These are phyloP conservation scores for Lentithecium fluviatile DNA, from an alignment of 495 filamentous ascomycete genomes.

Conservation along the genomic window DNA sequence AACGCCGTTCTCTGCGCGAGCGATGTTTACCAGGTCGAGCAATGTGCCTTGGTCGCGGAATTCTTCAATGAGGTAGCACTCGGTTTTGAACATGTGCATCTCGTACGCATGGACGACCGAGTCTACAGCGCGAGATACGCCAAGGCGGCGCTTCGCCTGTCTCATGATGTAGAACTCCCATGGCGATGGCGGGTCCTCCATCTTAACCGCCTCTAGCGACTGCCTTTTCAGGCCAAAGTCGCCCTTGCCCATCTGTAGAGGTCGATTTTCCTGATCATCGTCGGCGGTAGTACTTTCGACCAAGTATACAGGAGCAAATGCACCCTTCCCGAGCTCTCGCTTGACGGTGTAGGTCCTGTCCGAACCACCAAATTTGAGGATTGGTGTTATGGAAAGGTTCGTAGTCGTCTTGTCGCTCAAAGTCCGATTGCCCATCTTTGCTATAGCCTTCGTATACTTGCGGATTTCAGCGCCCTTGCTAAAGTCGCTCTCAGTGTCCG, in stretches of 20 bases:
- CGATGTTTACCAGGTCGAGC: slow-evolving; percentile 86
- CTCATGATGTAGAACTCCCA: slow-evolving; percentile 99
- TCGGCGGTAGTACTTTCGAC: slow-evolving; percentile 61
- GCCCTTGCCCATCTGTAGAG: slow-evolving; percentile 42
- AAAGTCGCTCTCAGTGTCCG: slow-evolving; percentile 57
- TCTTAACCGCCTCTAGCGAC: slow-evolving; percentile 80
- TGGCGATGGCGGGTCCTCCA: slow-evolving; percentile 80
- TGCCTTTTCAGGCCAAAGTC: slow-evolving; percentile 51
- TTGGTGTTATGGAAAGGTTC: slow-evolving; percentile 56
- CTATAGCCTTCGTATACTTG: slow-evolving; percentile 68
- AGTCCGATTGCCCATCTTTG: slow-evolving; percentile 57
- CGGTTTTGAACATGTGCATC: slow-evolving; percentile 81
- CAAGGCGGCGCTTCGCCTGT: slow-evolving; percentile 70
- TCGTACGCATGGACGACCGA: slow-evolving; percentile 81
- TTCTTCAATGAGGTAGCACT: slow-evolving; percentile 83
- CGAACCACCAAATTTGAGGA: slow-evolving; percentile 64
- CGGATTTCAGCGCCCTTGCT: slow-evolving; percentile 70
- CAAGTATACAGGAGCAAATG: slow-evolving; percentile 92
- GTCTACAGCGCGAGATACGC: slow-evolving; percentile 63
- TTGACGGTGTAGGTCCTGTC: slow-evolving; percentile 69
- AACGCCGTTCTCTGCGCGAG: slow-evolving; percentile 65
- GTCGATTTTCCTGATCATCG: slow-evolving; percentile 44
- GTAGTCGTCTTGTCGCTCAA: slow-evolving; percentile 60
- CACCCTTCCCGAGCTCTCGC: slow-evolving; percentile 87
- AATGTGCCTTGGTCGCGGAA: slow-evolving; percentile 88